Percentiles rank a stretch among this genome's conserved stretches.
Conservation (phyloP, 2,329 filamentous ascomycete genomes). For the Stemphylium vesicarium region DNA sequence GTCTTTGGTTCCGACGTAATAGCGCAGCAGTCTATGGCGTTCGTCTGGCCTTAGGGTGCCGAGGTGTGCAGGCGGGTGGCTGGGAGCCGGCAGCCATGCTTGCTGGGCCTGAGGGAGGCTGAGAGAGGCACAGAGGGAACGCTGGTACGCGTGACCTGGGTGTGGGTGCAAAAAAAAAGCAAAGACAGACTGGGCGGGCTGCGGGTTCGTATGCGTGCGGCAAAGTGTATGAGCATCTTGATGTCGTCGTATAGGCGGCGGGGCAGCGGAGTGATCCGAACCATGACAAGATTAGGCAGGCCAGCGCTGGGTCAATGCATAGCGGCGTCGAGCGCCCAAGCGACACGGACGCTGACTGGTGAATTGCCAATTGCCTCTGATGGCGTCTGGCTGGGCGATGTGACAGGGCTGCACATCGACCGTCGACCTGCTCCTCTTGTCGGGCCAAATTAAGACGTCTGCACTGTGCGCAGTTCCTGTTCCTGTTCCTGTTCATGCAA, state of each 20-base stretch:
- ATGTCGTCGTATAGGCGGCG: not conserved
- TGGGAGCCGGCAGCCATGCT: not conserved
- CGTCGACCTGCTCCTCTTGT: constrained; percentile 24
- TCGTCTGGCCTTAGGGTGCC: not conserved
- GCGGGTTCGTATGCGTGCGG: constrained; percentile 1
- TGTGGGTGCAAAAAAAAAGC: constrained; percentile 1
- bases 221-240: not conserved
- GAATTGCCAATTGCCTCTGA: constrained; percentile 33
- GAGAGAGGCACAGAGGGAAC: too few species aligned
- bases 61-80: not conserved
- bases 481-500: constrained; percentile 2
- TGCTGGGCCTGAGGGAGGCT: not conserved
- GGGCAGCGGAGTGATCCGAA: constrained; percentile 13
- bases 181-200: not conserved
- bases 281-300: constrained; percentile 3
- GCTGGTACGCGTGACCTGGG: too few species aligned
- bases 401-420: constrained; percentile 34
- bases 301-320: constrained; percentile 10
- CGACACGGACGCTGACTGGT: constrained; percentile 24
- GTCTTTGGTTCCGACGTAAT: constrained; percentile 6
- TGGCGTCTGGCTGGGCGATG: constrained; percentile 27
- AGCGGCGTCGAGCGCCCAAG: constrained; percentile 3
- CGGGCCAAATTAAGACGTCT: constrained; percentile 36
- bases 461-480: constrained; percentile 27
- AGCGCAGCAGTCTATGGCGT: constrained; percentile 5